These are phyloP conservation scores for Usnea hakonensis DNA, from an alignment of 495 filamentous ascomycete genomes.

Conservation along the genomic window DNA sequence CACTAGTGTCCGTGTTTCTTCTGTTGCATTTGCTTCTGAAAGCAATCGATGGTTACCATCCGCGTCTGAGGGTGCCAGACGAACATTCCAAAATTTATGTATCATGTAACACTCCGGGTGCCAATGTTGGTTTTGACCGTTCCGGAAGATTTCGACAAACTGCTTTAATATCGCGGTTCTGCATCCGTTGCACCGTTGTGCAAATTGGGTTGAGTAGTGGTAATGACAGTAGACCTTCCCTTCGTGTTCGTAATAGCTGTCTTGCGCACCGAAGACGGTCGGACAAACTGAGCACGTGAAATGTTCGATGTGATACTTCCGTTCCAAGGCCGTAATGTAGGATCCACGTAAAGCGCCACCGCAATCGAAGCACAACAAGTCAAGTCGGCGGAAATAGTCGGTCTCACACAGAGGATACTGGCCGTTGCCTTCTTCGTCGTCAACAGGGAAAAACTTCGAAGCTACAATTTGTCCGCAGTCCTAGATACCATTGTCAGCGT, in stretches of 20 bases:
- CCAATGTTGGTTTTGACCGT: constrained; percentile 98
- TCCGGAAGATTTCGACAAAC: constrained; percentile 97
- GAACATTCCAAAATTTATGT: constrained; percentile 99
- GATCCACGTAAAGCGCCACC: constrained; percentile 90
- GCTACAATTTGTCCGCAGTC: constrained; percentile 95
- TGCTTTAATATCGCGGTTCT: constrained; percentile 98
- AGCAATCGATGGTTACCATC: constrained; percentile 38
- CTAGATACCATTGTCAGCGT: constrained; percentile 39
- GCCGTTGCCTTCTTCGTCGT: constrained; percentile 67
- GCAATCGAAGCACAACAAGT: constrained; percentile 85
- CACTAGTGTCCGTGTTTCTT: constrained; percentile 65
- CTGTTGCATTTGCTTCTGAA: constrained; percentile 56
- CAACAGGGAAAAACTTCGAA: constrained; percentile 96
- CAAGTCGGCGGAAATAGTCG: constrained; percentile 91
- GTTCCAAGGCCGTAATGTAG: constrained; percentile 95
- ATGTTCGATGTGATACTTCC: constrained; percentile 98
- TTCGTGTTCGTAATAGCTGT: constrained; percentile 98
- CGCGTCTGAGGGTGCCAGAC: constrained; percentile 55
- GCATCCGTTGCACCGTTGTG: constrained; percentile 91
- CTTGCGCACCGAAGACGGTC: constrained; percentile 93
- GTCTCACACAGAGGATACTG: constrained; percentile 97
- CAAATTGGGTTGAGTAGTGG: constrained; percentile 97
- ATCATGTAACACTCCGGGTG: constrained; percentile 99
- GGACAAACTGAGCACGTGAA: constrained; percentile 98
- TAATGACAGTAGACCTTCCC: constrained; percentile 97